Conservation (phyloP, 2,329 filamentous ascomycete genomes). For the Scortechinia acanthostroma region DNA sequence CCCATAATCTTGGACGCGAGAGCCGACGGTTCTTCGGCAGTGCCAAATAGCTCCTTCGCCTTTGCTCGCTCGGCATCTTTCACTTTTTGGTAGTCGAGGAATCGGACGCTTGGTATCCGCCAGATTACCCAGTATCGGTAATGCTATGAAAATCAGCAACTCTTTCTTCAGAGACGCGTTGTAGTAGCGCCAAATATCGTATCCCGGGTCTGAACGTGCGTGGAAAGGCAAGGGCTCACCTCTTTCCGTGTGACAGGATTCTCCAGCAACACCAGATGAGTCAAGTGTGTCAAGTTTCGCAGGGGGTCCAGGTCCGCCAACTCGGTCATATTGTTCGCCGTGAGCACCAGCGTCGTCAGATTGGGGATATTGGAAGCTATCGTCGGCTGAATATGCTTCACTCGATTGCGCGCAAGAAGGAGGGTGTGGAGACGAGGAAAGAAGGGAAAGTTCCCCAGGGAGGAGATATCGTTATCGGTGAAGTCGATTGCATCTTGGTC, state of each 20-base stretch:
- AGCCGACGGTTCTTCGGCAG: constrained; percentile 67
- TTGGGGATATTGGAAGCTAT: constrained; percentile 73
- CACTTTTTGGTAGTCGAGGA: constrained; percentile 88
- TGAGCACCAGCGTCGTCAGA: constrained; percentile 73
- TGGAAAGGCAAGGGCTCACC: constrained; percentile 43
- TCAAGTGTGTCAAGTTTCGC: constrained; percentile 59
- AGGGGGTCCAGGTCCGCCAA: constrained; percentile 83
- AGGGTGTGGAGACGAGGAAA: constrained; percentile 82
- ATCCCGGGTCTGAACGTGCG: background rate
- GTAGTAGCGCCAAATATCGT: background rate
- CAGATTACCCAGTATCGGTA: constrained; percentile 90
- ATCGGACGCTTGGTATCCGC: constrained; percentile 76
- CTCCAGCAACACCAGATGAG: constrained; percentile 73
- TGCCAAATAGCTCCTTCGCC: constrained; percentile 78
- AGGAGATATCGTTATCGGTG: constrained; percentile 92
- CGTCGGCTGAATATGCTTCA: constrained; percentile 72
- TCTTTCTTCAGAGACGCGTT: background rate
- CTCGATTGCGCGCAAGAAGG: constrained; percentile 81
- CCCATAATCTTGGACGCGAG: constrained; percentile 80
- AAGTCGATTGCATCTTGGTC: constrained; percentile 96
- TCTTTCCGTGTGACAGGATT: constrained; percentile 91
- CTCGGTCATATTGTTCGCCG: constrained; percentile 75
- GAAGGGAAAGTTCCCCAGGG: constrained; percentile 85
- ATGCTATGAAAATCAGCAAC: constrained; percentile 45
- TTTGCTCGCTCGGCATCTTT: constrained; percentile 75